Percentiles rank a stretch among this genome's conserved stretches.
Conservation (phyloP, 2,329 filamentous ascomycete genomes). For the Cordyceps pruinosa region DNA sequence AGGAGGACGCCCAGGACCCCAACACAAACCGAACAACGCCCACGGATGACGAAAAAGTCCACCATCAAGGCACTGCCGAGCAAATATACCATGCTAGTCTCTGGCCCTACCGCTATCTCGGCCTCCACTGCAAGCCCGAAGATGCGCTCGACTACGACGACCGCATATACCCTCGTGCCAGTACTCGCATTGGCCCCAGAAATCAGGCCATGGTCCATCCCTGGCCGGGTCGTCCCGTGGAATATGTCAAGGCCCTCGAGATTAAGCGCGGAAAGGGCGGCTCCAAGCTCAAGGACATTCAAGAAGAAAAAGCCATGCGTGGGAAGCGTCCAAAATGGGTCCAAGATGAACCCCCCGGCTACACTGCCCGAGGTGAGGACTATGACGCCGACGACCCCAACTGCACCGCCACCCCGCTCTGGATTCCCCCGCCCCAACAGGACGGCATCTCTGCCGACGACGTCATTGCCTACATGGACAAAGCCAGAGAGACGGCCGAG, state of each 20-base stretch:
- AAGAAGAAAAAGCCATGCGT: constrained; percentile 74
- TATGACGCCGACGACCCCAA: constrained; percentile 60
- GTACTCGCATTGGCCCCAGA: constrained; percentile 81
- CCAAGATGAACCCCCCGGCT: constrained; percentile 83
- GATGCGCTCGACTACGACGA: constrained; percentile 96
- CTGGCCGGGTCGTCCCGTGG: constrained; percentile 83
- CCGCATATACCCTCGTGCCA: constrained; percentile 91
- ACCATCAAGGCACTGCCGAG: constrained; percentile 64
- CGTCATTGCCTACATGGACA: constrained; percentile 70
- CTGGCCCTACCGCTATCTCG: constrained; percentile 94
- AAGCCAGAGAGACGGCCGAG: constrained; percentile 57
- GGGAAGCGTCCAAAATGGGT: constrained; percentile 89
- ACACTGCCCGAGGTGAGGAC: constrained; percentile 78
- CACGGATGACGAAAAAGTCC: constrained; percentile 47
- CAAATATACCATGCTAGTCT: constrained; percentile 88
- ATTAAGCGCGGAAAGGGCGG: constrained; percentile 75
- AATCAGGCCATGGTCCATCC: constrained; percentile 81
- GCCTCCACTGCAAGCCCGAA: constrained; percentile 90
- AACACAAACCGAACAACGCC: constrained; percentile 60
- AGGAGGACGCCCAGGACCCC: constrained; percentile 53
- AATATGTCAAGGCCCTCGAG: constrained; percentile 83
- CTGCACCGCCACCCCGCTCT: constrained; percentile 69
- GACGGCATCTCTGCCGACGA: constrained; percentile 45
- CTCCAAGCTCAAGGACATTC: constrained; percentile 70
- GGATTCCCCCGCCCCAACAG: constrained; percentile 62